A percentile compares a stretch with the other conserved stretches of the same genome.
Conservation (phyloP, 2,329 filamentous ascomycete genomes). For the Aspergillus ochraceus region DNA sequence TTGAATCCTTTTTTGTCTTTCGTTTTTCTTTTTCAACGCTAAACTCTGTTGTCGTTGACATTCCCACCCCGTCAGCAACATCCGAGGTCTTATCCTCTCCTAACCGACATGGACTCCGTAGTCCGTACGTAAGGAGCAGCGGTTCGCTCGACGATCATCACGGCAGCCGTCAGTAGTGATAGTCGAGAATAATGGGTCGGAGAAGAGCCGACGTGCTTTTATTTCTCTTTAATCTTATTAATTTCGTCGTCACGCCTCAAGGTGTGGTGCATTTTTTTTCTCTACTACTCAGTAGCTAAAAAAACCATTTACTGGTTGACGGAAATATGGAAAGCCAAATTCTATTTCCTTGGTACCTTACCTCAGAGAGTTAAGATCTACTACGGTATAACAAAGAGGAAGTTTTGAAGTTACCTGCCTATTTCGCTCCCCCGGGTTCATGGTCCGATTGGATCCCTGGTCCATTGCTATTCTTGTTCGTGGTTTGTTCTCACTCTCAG, state of each 20-base stretch:
- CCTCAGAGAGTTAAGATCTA: too few species aligned
- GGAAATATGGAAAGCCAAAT: slow-evolving; percentile 6
- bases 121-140: background rate
- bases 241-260: background rate
- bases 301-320: background rate
- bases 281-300: too few species aligned
- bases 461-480: background rate
- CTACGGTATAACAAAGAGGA: too few species aligned
- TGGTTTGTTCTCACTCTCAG: background rate
- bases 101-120: background rate
- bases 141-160: slow-evolving; percentile 7
- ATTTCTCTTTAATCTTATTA: background rate
- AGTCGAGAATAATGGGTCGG: background rate
- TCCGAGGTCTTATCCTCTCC: background rate
- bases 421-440: background rate
- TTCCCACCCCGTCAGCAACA: background rate
- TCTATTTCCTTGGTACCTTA: background rate
- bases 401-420: background rate
- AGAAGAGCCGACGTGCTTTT: background rate
- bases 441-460: slow-evolving; percentile 4
- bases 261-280: background rate
- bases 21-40: background rate
- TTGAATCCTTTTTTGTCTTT: background rate
- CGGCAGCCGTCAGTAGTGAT: slow-evolving; percentile 1
- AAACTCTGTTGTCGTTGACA: background rate